Percentiles rank a stretch among this genome's conserved stretches.
phyloP scores from a whole-genome alignment of 163 green algal species.

The Botryococcus braunii region DNA sequence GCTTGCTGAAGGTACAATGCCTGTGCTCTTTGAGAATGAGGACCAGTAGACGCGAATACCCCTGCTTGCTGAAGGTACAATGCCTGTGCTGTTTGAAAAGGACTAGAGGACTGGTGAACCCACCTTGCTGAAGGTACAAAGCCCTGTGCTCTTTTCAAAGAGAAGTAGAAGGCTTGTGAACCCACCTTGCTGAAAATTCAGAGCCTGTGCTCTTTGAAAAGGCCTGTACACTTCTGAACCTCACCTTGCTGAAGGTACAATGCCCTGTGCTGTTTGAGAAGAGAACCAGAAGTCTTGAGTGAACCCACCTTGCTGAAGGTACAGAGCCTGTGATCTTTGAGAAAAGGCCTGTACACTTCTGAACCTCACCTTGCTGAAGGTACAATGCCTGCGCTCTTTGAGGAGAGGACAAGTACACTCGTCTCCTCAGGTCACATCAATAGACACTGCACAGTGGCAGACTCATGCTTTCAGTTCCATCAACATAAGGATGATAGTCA shows the following conservation, averaged over 20 bases:
- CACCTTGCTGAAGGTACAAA: constrained; percentile 41
- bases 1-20: constrained; percentile 42
- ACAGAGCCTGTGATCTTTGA: constrained; percentile 5
- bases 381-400: constrained; percentile 5
- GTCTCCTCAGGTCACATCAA: constrained; percentile 52
- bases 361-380: constrained; percentile 56
- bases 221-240: too few species aligned
- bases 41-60: constrained; percentile 31
- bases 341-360: background rate
- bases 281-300: too few species aligned
- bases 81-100: background rate
- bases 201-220: too few species aligned
- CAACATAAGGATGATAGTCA: too few species aligned
- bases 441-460: too few species aligned
- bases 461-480: too few species aligned
- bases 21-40: background rate
- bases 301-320: too few species aligned
- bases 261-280: too few species aligned
- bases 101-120: constrained; percentile 30
- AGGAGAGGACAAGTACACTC: background rate
- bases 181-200: too few species aligned
- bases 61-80: constrained; percentile 42
- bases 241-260: constrained; percentile 48
- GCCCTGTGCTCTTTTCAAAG: background rate
- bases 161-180: background rate